Evolutionary conservation across 2,329 filamentous ascomycete species (phyloP), one percentile per base, ranked within the genome.

Genomic region (Aspergillus glaucus): DNA sequence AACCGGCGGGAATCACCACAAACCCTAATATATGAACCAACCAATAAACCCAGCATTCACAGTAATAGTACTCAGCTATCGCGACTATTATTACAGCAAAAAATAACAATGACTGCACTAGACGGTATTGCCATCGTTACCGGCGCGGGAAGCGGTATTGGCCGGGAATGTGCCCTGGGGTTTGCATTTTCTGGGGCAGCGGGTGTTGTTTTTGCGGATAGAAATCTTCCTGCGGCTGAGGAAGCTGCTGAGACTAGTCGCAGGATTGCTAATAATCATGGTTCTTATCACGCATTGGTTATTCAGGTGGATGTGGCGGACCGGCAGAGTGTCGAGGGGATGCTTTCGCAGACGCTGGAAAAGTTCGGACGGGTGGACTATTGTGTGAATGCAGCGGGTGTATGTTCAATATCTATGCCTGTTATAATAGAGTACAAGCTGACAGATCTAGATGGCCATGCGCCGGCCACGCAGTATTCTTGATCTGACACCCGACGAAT

Each of bases 281-380:
- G 58, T 9, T 46, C 52, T 3, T 67, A 57, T 43, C 50, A 43
- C 3, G 44, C 56, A 7, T 14, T 64, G 2, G 54, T 53, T 5
- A 32, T 62, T 6, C 19, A 49, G n/a, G 58, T 66, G 7, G 60
- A 69, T 44, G 54, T 64, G 2, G 49, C 55, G 1, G 47, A 58
- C 32, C 44, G 45, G 17, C 30, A 26, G 0, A 54, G 49, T 24
- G 58, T 67, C 9, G 46, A 64, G 32, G 28, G 30, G 0, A 60
- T 68, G 55, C 51, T 67, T 12, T 45, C 55, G 12, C 6, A 44
- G 3, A 46, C 50, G 1, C 10, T 59, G 14, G 45, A 49, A 10
- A 44, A 50, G 21, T 61, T 63, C 45, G 58, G 61, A 4, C 48
- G 54, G 3, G 55, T 65, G 19, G 60, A 66, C 42, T 62, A 63